These are phyloP conservation scores for Penicillium concentricum DNA, from an alignment of 2,329 filamentous ascomycete species.

Conservation along the genomic window DNA sequence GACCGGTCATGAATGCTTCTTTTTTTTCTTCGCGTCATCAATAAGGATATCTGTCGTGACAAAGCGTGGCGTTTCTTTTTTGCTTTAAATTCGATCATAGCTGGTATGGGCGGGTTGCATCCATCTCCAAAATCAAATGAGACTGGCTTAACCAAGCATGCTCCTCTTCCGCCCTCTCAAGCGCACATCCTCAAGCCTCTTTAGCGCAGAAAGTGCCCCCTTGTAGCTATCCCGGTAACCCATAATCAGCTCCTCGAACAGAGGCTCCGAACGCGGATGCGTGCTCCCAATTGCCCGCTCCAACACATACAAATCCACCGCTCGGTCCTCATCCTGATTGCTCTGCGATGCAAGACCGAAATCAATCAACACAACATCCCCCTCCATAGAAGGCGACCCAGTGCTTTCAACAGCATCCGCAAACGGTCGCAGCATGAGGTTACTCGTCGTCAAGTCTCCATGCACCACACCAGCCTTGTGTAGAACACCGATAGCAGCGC, in stretches of 20 bases:
- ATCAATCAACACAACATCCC: conserved; percentile 87
- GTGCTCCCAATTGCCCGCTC: conserved; percentile 94
- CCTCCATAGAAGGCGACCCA: conserved; percentile 48
- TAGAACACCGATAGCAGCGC: conserved; percentile 68
- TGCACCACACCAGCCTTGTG: conserved; percentile 87
- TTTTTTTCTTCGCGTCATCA: background rate
- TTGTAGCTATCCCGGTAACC: conserved; percentile 75
- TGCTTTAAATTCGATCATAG: conserved; percentile 14
- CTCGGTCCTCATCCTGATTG: conserved; percentile 82
- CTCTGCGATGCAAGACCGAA: conserved; percentile 86
- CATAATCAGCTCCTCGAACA: conserved; percentile 71
- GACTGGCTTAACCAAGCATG: conserved; percentile 74
- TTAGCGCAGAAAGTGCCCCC: conserved; percentile 71
- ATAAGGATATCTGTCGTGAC: conserved; percentile 13
- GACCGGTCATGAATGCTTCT: conserved; percentile 23
- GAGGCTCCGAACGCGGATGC: conserved; percentile 76
- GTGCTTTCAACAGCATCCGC: conserved; percentile 12
- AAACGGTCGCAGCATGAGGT: conserved; percentile 74
- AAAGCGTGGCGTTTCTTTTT: conserved; percentile 23
- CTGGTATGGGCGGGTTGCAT: background rate
- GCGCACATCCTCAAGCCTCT: conserved; percentile 84
- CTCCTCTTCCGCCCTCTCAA: conserved; percentile 94
- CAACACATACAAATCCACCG: conserved; percentile 93
- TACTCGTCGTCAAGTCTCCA: conserved; percentile 95
- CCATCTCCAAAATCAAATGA: conserved; percentile 10